A percentile compares a stretch with the other conserved stretches of the same genome.
phyloP scores from a whole-genome alignment of 352 stramenopile species.

The Phytophthora sansomeana region DNA sequence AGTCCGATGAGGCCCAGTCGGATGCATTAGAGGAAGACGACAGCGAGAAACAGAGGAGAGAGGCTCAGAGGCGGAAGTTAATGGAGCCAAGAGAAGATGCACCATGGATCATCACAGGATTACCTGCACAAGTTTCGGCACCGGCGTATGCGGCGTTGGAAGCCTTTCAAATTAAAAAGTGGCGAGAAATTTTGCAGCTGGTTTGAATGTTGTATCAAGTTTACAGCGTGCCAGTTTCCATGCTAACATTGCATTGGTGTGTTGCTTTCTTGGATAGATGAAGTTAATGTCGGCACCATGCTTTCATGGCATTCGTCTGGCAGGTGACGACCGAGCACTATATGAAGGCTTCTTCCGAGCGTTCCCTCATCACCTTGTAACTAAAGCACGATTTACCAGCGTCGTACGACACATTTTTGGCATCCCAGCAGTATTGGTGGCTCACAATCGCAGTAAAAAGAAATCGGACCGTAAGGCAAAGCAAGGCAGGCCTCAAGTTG shows the following conservation, averaged over 20 bases:
- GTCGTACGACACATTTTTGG: constrained; percentile 68
- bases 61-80: constrained; percentile 2
- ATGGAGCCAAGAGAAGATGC: constrained; percentile 29
- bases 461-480: constrained; percentile 2
- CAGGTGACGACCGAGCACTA: constrained; percentile 65
- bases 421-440: constrained; percentile 33
- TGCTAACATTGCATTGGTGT: neutral
- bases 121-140: constrained; percentile 20
- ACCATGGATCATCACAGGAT: constrained; percentile 28
- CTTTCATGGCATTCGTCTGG: constrained; percentile 61
- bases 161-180: constrained; percentile 71
- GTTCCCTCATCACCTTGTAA: constrained; percentile 72
- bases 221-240: neutral
- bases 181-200: constrained; percentile 62
- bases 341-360: constrained; percentile 78
- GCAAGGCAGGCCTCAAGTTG: neutral
- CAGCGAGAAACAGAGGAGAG: constrained; percentile 7
- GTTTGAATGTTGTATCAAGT: constrained; percentile 26
- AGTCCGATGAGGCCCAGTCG: constrained; percentile 5
- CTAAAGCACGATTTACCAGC: constrained; percentile 72
- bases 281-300: constrained; percentile 47
- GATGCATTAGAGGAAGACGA: constrained; percentile 9
- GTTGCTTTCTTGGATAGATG: constrained; percentile 22
- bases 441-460: constrained; percentile 31
- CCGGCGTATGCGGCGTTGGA: constrained; percentile 59